A percentile compares a stretch with the other conserved stretches of the same genome.
Evolutionary conservation across 768 basidiomycete genomes (phyloP).

Genomic region (Mycena galopus): DNA sequence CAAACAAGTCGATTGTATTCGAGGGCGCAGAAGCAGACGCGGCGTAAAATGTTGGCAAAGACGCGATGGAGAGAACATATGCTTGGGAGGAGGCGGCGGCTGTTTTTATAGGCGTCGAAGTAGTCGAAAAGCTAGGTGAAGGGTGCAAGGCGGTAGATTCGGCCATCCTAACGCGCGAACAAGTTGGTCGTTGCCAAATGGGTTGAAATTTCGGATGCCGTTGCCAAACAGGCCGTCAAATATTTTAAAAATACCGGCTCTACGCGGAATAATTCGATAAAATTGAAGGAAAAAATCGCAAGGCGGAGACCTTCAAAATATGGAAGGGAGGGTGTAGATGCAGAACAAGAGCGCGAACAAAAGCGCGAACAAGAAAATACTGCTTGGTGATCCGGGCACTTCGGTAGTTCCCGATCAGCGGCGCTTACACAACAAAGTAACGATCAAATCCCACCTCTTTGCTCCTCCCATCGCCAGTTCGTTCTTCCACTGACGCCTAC

Average conservation of each 20-base stretch:
- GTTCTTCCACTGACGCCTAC: conserved; percentile 21
- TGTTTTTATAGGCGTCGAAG: conserved; percentile 42
- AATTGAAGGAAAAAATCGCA: background rate
- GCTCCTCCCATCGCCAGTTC: conserved; percentile 18
- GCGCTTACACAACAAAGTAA: background rate
- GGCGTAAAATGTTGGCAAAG: conserved; percentile 63
- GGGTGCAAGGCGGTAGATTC: conserved; percentile 18
- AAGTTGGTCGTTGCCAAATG: background rate
- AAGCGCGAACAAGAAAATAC: background rate
- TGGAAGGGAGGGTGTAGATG: background rate
- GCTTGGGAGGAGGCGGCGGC: conserved; percentile 54
- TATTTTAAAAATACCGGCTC: too few relatives aligned
- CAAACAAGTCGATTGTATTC: conserved; percentile 78
- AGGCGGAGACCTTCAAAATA: background rate
- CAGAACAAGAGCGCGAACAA: background rate
- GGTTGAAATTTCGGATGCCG: background rate
- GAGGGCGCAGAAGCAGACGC: conserved; percentile 73
- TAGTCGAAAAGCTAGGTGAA: conserved; percentile 25
- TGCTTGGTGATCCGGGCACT: background rate
- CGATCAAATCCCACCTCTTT: background rate
- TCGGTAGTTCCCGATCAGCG: background rate
- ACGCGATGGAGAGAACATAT: conserved; percentile 74
- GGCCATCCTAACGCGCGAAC: background rate
- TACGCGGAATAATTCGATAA: too few relatives aligned
- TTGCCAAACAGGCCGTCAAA: background rate